Evolutionary conservation across 2,329 filamentous ascomycete genomes (phyloP), one percentile per base, ranked within the genome.

Genomic region (Colletotrichum agaves): DNA sequence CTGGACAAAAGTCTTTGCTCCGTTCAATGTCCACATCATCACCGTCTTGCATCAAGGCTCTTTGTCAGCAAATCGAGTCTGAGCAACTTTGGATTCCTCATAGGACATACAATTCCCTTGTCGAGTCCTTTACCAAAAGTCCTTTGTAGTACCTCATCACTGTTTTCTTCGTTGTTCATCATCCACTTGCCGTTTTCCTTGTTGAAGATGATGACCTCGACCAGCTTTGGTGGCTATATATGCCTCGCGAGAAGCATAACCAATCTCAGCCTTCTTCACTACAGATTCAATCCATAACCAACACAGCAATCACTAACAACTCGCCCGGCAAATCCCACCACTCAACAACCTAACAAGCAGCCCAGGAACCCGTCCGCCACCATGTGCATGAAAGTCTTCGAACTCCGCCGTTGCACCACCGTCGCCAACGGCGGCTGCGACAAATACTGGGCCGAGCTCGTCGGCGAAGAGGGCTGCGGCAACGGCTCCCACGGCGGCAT

Each of bases 371-470:
- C 4, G 5, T 15, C 46, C 19, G 21, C 47, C 21, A 41, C 37
- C 7, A 67, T 67, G 64, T 67, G 64, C 33, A 67, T 59, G 46
- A 63, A 47, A n/a, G 15, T 59, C 23, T 67, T 67, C 17, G 53
- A 31, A 46, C 64, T 67, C 47, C 64, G 58, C 10, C 61, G 64
- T 31, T 67, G 64, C 53, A 15, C 41, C 53, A 5, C 33, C 23
- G 4, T 3, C 4, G 31, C 39, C 15, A 17, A 43, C 11, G 64
- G 64, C 33, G 64, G 64, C 6, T 67, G 64, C 64, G 61, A 53
- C 53, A n/a, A 41, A 10, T 67, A 64, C 47, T 67, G n/a, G 27
- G 53, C 64, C 61, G 64, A 64, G 4, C 19, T 53, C 46, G 13
- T 64, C 47, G 44, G 13, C n/a, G 31, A 46, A 5, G 27, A 49